Base-by-base conservation (phyloP, 2,329 filamentous ascomycete genomes). In the Cercospora citrullina region DNA sequence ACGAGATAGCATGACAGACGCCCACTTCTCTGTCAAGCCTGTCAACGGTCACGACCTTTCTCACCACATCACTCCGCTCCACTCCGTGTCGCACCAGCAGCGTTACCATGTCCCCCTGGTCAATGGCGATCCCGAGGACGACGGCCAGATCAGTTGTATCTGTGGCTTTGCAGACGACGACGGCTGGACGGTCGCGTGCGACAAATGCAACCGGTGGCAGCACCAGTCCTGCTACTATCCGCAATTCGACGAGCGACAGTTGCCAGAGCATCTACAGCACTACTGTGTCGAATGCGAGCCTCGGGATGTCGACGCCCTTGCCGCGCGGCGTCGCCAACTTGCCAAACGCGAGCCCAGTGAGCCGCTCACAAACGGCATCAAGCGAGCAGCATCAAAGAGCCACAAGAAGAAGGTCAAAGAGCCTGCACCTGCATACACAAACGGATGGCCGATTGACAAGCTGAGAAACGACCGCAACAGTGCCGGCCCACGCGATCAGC, bases 141-240 rank as follows among this genome's bases (percentile, higher is more conserved):
- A 91, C 18, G 96, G 96, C 80, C 96, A 92, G 68, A 97, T 98
- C 84, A 97, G 96, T 85, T 99, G 95, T 87, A 96, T 98, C 75
- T 99, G 95, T 83, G 89, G 89, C 79, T 97, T 91, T 81, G 84
- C 89, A 79, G 93, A 96, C 83, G 95, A 99, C 85, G 95, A 99
- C 84, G 95, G 95, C 81, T 94, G 92, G 81, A 99, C 95, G 68
- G 96, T 99, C 70, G 93, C 94, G 81, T 99, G 95, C 85, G 95
- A 98, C 79, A 88, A 86, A 68, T 99, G 95, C 85, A 92, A 97
- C 79, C 95, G 93, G 60, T 99, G 95, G 95, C 95, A 99, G 81
- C 95, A 99, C 81, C 96, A 97, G 75, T 90, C 93, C 78, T 99
- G 95, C 82, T 98, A 96, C 82, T 98, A 98, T 79, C 91, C 92